These are phyloP conservation scores for Leishmania braziliensis DNA, from an alignment of 208 protist genomes.

Conservation along the genomic window DNA sequence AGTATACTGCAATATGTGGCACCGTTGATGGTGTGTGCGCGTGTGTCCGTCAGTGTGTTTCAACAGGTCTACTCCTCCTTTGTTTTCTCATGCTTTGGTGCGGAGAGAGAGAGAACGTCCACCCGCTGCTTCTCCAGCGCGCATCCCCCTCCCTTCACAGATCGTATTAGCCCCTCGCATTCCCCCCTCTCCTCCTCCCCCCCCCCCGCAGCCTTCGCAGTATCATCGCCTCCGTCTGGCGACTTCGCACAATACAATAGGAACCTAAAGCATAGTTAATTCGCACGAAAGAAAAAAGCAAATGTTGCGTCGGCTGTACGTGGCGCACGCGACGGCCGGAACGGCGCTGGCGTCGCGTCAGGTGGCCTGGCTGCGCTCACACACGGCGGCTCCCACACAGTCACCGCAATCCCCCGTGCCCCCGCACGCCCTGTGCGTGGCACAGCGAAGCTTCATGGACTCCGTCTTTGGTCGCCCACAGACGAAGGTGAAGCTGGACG, in stretches of 20 bases:
- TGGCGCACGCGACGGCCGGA: conserved; percentile 9
- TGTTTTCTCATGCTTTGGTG: not conserved
- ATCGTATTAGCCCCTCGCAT: not conserved
- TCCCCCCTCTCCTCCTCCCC: too few relatives aligned
- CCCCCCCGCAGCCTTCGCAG: not conserved
- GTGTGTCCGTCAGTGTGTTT: not conserved
- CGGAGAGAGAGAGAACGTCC: not conserved
- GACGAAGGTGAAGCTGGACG: conserved; percentile 68
- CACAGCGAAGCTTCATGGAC: conserved; percentile 44
- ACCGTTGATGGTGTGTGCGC: not conserved
- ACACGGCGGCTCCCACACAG: not conserved
- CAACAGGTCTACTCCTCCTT: not conserved
- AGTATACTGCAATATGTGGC: not conserved
- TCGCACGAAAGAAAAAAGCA: not conserved
- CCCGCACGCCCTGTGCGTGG: conserved; percentile 2
- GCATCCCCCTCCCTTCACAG: not conserved
- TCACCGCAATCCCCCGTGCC: not conserved
- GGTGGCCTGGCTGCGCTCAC: not conserved
- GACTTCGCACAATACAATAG: not conserved
- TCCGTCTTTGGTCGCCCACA: conserved; percentile 33
- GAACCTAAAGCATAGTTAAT: not conserved
- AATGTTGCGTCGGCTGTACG: conserved; percentile 16
- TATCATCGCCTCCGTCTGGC: not conserved
- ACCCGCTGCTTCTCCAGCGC: not conserved
- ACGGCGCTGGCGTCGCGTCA: conserved; percentile 6